Evolutionary conservation across 495 filamentous ascomycete genomes (phyloP), one percentile per base, ranked within the genome.

Genomic region (Penicillium crystallinum): DNA sequence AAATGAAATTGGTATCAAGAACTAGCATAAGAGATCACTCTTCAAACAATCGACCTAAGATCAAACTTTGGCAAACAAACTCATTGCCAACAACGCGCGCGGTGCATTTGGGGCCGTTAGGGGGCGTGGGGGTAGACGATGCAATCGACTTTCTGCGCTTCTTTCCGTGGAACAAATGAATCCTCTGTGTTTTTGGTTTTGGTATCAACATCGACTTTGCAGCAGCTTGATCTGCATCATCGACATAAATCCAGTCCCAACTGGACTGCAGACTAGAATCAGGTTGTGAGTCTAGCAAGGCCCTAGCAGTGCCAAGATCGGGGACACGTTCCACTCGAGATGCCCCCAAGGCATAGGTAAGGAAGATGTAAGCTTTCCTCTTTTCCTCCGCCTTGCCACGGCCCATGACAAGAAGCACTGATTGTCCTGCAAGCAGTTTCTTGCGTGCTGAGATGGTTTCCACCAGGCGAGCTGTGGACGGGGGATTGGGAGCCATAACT

Each of bases 41-140:
- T 46, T 90, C 86, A 57, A 88, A 77, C 55, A 96, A 59, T 49
- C 80, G 81, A 5, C 91, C 93, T 46, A 96, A 61, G 55, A 98
- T 97, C 53, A 97, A 70, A 65, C 91, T 97, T 74, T 98, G 95
- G 50, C 95, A 84, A 27, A 97, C 81, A 63, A 89, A 82, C 63
- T 97, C 91, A 70, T 95, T 89, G 29, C 85, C 86, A 38, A 96
- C 78, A 52, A 89, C 63, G 63, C 77, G 79, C 33, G 86, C 71
- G 58, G 40, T 37, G 40, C 15, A 48, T 15, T 37, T 21, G 5
- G 15, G 17, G 18, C 29, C 14, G 18, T 11, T 35, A 35, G 19
- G 50, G 9, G 34, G n/a, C 25, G 34, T 40, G 33, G 55, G 63
- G 23, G 68, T 68, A 12, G 61, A 67, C 50, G 77, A 70, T 52